Evolutionary conservation across 768 basidiomycete genomes (phyloP).

Genomic region (Lepiota venenata): DNA sequence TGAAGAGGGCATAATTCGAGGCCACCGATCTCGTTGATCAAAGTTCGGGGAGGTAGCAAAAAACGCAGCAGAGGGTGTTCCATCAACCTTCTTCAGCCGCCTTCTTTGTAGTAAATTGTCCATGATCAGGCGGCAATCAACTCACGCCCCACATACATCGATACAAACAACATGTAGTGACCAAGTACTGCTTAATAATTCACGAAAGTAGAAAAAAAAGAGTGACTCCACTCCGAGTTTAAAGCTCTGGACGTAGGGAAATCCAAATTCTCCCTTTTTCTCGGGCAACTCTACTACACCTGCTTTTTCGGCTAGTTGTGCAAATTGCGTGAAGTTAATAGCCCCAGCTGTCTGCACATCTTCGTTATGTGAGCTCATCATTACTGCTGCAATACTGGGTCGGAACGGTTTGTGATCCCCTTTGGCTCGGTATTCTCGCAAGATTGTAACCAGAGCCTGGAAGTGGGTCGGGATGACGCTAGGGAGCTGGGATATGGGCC

Average conservation of each 20-base stretch:
- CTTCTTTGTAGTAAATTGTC: no score
- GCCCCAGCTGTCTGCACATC: constrained; percentile 22
- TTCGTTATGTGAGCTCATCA: constrained; percentile 15
- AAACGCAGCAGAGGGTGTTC: no score
- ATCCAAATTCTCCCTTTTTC: constrained; percentile 32
- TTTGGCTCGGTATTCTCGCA: constrained; percentile 25
- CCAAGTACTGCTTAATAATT: no score
- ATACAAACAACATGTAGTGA: no score
- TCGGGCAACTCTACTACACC: constrained; percentile 37
- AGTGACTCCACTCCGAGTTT: no score
- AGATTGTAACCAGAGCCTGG: constrained; percentile 26
- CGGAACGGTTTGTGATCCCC: constrained; percentile 26
- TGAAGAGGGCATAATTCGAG: not conserved
- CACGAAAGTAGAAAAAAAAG: not conserved
- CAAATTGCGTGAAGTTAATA: constrained; percentile 32
- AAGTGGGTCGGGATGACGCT: constrained; percentile 19
- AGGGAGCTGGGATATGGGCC: not conserved
- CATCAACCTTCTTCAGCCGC: no score
- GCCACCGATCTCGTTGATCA: not conserved
- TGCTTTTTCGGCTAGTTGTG: constrained; percentile 27
- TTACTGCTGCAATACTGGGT: constrained; percentile 32
- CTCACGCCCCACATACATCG: no score
- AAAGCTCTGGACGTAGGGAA: constrained; percentile 23
- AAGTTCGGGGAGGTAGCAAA: no score
- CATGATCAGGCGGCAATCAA: no score